Percentiles rank a stretch among this genome's conserved stretches.
phyloP scores from a whole-genome alignment of 2,329 filamentous ascomycete genomes.

The Fusarium gaditjirri region DNA sequence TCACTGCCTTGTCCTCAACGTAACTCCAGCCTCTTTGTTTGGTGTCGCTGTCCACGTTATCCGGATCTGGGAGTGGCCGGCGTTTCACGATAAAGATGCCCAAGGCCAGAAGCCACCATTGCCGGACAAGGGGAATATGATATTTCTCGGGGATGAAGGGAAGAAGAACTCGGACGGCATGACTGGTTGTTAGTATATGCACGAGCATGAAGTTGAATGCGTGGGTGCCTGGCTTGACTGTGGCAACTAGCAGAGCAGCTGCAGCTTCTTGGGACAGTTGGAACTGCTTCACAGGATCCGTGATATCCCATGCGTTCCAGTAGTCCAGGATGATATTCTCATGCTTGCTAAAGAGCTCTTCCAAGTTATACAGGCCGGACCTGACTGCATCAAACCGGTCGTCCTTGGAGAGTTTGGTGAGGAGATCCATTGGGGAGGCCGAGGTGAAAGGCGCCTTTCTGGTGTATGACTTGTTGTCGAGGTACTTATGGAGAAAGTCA shows the following conservation, averaged over 20 bases:
- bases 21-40: constrained; percentile 79
- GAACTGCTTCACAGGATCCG: constrained; percentile 78
- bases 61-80: constrained; percentile 76
- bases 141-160: constrained; percentile 78
- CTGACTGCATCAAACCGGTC: constrained; percentile 71
- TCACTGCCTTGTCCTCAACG: constrained; percentile 76
- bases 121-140: constrained; percentile 78
- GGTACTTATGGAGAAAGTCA: constrained; percentile 70
- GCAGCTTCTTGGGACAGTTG: constrained; percentile 73
- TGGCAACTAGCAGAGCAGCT: constrained; percentile 70
- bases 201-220: constrained; percentile 86
- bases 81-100: constrained; percentile 80
- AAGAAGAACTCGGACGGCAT: constrained; percentile 87
- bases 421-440: constrained; percentile 74
- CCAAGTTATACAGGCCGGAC: constrained; percentile 71
- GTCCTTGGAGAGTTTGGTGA: constrained; percentile 76
- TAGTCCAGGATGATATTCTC: constrained; percentile 82
- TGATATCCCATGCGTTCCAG: constrained; percentile 87
- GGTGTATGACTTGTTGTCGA: constrained; percentile 79
- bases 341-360: constrained; percentile 73
- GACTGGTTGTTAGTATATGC: constrained; percentile 84
- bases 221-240: constrained; percentile 65
- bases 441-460: constrained; percentile 69
- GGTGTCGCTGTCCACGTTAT: constrained; percentile 69
- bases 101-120: constrained; percentile 91